Evolutionary conservation across 192 early-diverging fungal species (phyloP).

Genomic region (Coemansia sp.): DNA sequence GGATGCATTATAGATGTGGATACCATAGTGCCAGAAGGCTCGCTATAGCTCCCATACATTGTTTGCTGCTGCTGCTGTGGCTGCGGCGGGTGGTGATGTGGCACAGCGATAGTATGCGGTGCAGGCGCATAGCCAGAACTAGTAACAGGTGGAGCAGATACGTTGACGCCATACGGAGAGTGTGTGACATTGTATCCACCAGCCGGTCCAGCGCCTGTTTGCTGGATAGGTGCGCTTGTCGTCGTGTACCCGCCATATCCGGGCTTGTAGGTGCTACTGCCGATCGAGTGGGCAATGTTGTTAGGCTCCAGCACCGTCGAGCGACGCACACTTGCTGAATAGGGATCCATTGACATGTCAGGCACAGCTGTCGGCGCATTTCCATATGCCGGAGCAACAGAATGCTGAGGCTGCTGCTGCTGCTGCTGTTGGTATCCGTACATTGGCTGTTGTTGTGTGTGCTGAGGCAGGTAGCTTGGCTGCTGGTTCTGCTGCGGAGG

Average conservation of each 20-base stretch:
- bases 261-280: conserved; percentile 27
- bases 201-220: not conserved
- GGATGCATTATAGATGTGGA: conserved; percentile 12
- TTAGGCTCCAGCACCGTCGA: conserved; percentile 21
- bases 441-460: conserved; percentile 9
- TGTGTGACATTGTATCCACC: conserved; percentile 12
- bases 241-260: conserved; percentile 37
- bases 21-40: conserved; percentile 4
- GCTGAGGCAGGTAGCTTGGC: not conserved
- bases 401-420: conserved; percentile 6
- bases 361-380: conserved; percentile 2
- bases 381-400: too few relatives aligned
- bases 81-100: conserved; percentile 9
- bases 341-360: conserved; percentile 23
- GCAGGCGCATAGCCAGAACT: conserved; percentile 19
- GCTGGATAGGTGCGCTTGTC: conserved; percentile 20
- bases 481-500: conserved; percentile 18
- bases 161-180: too few relatives aligned
- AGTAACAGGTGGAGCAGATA: conserved; percentile 5
- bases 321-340: conserved; percentile 23
- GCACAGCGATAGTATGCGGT: not conserved
- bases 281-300: conserved; percentile 5
- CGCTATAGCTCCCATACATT: conserved; percentile 20
- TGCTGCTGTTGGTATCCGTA: conserved; percentile 7
- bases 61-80: conserved; percentile 12